Base-by-base conservation (phyloP, 202 grass and related monocot species). In the Hordeum pubiflorum region DNA sequence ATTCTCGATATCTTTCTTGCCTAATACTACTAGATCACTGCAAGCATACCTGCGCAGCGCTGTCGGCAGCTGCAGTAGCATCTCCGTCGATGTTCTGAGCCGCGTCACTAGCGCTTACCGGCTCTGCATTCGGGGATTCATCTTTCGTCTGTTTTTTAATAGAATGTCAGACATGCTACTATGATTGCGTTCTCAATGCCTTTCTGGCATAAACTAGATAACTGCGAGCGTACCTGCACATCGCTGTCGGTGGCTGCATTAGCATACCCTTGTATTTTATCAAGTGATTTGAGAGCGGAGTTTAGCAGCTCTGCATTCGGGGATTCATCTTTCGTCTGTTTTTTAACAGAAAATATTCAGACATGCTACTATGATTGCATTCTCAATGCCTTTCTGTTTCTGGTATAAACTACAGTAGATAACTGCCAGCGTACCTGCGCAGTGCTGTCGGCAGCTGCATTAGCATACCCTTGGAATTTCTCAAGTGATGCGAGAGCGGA, bases 291-390 rank as follows among this genome's bases (percentile, higher is more conserved):
- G 41, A 59, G 36, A 20, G 40, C 78, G 55, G 56, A 84, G 83
- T 71, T 79, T 43, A 85, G 62, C 34, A 34, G 41, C 73, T 89
- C 82, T 82, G 82, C 24, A 74, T 75, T 85, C 63, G 39, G 26
- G 63, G 82, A 59, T 79, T 89, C 84, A 75, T 85, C 84, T 82
- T 91, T 94, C 46, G 79, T 84, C 89, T 94, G 89, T 32, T 32
- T 4, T 58, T 58, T 23, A 22, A 10, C 55, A 58, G 0, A 11
- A 58, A 23, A 23, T 26, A 26, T 26, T 23, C 55, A 23, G 6
- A 58, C 55, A 58, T 58, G 55, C 20, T 21, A 58, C 31, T 32
- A 32, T 32, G 31, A 32, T 32, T 58, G 55, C 20, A 10, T 23
- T 23, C 9, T 11, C 20, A 58, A 23, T 23, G 31, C 31, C 2